Base-by-base conservation (phyloP, 2,329 filamentous ascomycete species). In the Cladosporium sp. region DNA sequence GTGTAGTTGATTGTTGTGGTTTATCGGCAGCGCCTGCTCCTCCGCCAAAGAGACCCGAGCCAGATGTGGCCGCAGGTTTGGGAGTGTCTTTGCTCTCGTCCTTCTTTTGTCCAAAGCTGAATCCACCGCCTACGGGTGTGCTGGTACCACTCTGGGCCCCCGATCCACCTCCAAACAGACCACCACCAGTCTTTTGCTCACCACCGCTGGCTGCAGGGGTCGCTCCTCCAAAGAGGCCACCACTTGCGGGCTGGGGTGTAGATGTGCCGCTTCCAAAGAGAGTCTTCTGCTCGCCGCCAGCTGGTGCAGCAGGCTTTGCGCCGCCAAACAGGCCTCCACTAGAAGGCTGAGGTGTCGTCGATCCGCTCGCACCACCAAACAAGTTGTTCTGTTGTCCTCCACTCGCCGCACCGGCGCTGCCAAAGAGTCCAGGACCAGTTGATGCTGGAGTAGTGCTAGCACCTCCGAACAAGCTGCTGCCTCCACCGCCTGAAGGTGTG, bases 341-440 rank as follows among this genome's bases (percentile, higher is more conserved):
- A 13, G 38, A 43, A 19, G 40, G 25, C 5, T n/a, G n/a, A n/a
- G 20, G 25, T 15, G n/a, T 45, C 7, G 42, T 8, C 32, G 18
- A 15, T 45, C 42, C 25, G 42, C 42, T 27, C 22, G 22, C 22
- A 25, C 48, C 40, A 9, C 48, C 41, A 38, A 46, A 46, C 7
- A 29, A 11, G 25, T 20, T 39, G 32, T n/a, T 36, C 29, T 43
- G 36, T 35, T 42, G 32, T 13, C 38, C 20, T 22, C 30, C 29
- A 13, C 50, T 40, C 12, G 32, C 36, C 2, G 47, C 47, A 27
- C 5, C 4, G n/a, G 39, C 42, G 59, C 67, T 70, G 49, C 72
- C 71, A 60, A 74, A 74, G 30, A 73, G 62, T 33, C 61, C 61
- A 8, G 13, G 13, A 18, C 61, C 54, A 25, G 56, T 52, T 39